phyloP scores from a whole-genome alignment of 1,284 basidiomycete genomes.

The Naganishia liquefaciens region DNA sequence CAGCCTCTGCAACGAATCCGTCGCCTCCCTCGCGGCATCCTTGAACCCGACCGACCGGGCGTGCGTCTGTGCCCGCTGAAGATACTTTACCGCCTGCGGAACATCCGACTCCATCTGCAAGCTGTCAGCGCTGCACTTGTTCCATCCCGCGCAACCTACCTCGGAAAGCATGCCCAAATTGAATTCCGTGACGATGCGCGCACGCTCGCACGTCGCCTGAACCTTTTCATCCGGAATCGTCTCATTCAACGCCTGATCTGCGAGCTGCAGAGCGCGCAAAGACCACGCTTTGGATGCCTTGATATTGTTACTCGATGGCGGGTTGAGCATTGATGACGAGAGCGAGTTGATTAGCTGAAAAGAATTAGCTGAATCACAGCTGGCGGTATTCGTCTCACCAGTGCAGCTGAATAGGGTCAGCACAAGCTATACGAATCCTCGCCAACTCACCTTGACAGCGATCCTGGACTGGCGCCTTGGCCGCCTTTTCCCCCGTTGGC shows the following conservation, averaged over 20 bases:
- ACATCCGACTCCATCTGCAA: slow-evolving; percentile 46
- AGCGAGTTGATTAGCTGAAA: slow-evolving; percentile 51
- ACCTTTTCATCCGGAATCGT: slow-evolving; percentile 21
- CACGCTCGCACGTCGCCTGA: slow-evolving; percentile 42
- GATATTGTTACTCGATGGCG: slow-evolving; percentile 42
- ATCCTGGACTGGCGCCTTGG: slow-evolving; percentile 41
- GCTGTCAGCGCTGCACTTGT: slow-evolving; percentile 3
- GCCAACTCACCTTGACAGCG: slow-evolving; percentile 46
- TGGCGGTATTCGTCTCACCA: slow-evolving; percentile 36
- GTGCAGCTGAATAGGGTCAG: slow-evolving; percentile 34
- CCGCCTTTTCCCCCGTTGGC: slow-evolving; percentile 40
- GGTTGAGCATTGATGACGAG: slow-evolving; percentile 48
- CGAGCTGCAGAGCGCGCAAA: slow-evolving; percentile 45
- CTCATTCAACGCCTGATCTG: slow-evolving; percentile 42
- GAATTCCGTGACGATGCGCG: slow-evolving; percentile 45
- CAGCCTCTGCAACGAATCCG: slow-evolving; percentile 39
- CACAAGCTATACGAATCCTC: not conserved
- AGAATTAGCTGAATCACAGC: not conserved
- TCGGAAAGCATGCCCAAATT: slow-evolving; percentile 53
- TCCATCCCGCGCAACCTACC: slow-evolving; percentile 37
- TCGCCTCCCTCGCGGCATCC: slow-evolving; percentile 47
- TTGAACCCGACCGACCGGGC: slow-evolving; percentile 45
- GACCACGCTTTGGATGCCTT: slow-evolving; percentile 50
- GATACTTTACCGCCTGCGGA: slow-evolving; percentile 39
- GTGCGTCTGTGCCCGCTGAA: slow-evolving; percentile 39